A percentile compares a stretch with the other conserved stretches of the same genome.
phyloP scores from a whole-genome alignment of 2,329 filamentous ascomycete genomes.

The Penicillium thymicola region DNA sequence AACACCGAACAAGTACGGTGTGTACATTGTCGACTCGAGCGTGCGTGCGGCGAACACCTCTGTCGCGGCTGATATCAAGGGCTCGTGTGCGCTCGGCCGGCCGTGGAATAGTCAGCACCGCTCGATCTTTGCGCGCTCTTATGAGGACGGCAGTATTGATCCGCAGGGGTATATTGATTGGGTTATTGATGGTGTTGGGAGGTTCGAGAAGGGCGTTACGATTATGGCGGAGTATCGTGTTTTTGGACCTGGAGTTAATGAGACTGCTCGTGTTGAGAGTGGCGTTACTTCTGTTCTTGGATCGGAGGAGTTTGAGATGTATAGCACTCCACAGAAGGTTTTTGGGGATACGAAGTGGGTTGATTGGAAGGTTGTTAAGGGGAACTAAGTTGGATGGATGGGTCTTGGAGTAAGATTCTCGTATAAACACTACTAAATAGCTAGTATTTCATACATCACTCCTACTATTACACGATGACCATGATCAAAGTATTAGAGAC shows the following conservation, averaged over 20 bases:
- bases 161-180: slow-evolving; percentile 57
- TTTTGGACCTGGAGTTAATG: slow-evolving; percentile 55
- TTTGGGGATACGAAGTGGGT: slow-evolving; percentile 53
- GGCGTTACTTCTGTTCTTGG: slow-evolving; percentile 50
- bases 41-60: slow-evolving; percentile 55
- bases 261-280: slow-evolving; percentile 42
- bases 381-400: neutral
- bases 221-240: slow-evolving; percentile 56
- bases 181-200: slow-evolving; percentile 36
- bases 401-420: no score
- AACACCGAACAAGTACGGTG: slow-evolving; percentile 64
- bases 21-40: slow-evolving; percentile 58
- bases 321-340: slow-evolving; percentile 43
- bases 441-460: no score
- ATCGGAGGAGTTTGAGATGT: slow-evolving; percentile 36
- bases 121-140: slow-evolving; percentile 55
- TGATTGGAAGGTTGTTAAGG: slow-evolving; percentile 33
- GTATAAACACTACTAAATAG: neutral
- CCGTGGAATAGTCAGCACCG: slow-evolving; percentile 61
- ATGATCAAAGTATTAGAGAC: neutral
- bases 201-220: slow-evolving; percentile 44
- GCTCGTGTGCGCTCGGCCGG: slow-evolving; percentile 57
- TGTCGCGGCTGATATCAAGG: slow-evolving; percentile 37
- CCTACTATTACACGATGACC: neutral
- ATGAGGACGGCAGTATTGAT: slow-evolving; percentile 54